A percentile compares a stretch with the other conserved stretches of the same genome.
These are phyloP conservation scores for Metschnikowia santaceciliae DNA, from an alignment of 805 yeast genomes.

Conservation along the genomic window DNA sequence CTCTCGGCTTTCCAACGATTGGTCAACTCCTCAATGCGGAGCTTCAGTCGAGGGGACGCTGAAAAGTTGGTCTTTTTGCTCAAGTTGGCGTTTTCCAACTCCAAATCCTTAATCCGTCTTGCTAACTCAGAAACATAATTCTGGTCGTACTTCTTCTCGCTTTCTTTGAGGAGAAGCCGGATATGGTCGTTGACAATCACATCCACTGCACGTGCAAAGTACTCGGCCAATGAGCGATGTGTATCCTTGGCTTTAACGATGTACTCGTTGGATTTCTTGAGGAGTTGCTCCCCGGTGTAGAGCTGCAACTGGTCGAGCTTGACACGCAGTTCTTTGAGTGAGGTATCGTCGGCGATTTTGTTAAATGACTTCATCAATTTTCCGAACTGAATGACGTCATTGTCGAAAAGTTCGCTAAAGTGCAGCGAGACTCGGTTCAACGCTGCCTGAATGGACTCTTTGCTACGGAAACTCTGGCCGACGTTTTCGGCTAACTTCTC, in stretches of 20 bases:
- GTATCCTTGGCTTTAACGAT: conserved; percentile 20
- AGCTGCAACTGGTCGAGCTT: conserved; percentile 44
- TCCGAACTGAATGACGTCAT: conserved; percentile 45
- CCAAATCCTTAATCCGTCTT: conserved; percentile 16
- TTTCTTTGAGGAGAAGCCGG: conserved; percentile 33
- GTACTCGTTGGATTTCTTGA: conserved; percentile 2
- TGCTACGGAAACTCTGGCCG: conserved; percentile 11
- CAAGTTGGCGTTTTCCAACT: conserved; percentile 27
- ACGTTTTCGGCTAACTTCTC: conserved; percentile 31
- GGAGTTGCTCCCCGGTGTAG: conserved; percentile 7
- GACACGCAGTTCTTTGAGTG: conserved; percentile 55
- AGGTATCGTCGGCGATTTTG: conserved; percentile 53
- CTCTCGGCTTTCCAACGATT: conserved; percentile 67
- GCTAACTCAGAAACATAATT: conserved; percentile 21
- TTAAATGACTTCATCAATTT: conserved; percentile 49
- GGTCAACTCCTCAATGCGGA: conserved; percentile 59
- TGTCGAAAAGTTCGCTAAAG: conserved; percentile 37
- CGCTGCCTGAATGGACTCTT: neutral
- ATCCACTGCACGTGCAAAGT: conserved; percentile 57
- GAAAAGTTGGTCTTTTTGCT: conserved; percentile 18
- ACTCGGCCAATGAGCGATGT: conserved; percentile 47
- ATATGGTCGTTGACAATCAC: conserved; percentile 58
- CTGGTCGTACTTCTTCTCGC: conserved; percentile 15
- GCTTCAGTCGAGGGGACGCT: conserved; percentile 35
- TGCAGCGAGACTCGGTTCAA: conserved; percentile 36